phyloP scores from a whole-genome alignment of 495 filamentous ascomycete species.

The Rhypophila decipiens region DNA sequence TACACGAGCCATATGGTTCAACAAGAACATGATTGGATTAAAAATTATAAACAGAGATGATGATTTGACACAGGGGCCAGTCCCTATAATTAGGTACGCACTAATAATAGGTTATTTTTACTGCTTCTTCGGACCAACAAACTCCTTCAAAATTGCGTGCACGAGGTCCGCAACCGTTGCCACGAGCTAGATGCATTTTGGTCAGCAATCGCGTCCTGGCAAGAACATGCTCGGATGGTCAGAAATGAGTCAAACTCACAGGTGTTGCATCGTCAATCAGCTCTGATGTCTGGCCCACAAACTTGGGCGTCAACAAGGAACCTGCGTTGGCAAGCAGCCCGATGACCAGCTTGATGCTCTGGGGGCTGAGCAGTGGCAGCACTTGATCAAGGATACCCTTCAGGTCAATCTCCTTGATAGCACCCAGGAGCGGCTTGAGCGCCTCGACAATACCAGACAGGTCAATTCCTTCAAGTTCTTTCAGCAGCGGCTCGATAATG shows the following conservation, averaged over 20 bases:
- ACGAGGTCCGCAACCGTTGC: slow-evolving; percentile 29
- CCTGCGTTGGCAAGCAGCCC: slow-evolving; percentile 35
- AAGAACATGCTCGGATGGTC: neutral
- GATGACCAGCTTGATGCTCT: slow-evolving; percentile 35
- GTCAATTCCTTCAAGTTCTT: slow-evolving; percentile 23
- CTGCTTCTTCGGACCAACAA: slow-evolving; percentile 23
- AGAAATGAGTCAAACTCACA: slow-evolving; percentile 29
- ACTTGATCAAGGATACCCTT: slow-evolving; percentile 29
- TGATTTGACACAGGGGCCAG: no score
- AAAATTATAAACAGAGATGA: no score
- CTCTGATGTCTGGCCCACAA: slow-evolving; percentile 42
- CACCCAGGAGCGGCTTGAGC: slow-evolving; percentile 27
- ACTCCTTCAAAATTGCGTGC: slow-evolving; percentile 27
- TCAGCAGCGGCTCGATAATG: slow-evolving; percentile 26
- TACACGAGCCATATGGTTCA: no score
- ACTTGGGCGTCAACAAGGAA: slow-evolving; percentile 28
- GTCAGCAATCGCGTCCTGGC: slow-evolving; percentile 12
- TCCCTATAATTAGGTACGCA: neutral
- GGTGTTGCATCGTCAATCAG: slow-evolving; percentile 46
- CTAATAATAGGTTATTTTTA: neutral
- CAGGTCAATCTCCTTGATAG: slow-evolving; percentile 30
- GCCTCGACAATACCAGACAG: slow-evolving; percentile 29
- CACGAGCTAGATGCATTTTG: slow-evolving; percentile 18
- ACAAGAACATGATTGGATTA: no score
- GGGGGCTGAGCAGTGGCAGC: slow-evolving; percentile 35